These are phyloP conservation scores for Trypanosoma conorhini DNA, from an alignment of 208 protist genomes.

Conservation along the genomic window DNA sequence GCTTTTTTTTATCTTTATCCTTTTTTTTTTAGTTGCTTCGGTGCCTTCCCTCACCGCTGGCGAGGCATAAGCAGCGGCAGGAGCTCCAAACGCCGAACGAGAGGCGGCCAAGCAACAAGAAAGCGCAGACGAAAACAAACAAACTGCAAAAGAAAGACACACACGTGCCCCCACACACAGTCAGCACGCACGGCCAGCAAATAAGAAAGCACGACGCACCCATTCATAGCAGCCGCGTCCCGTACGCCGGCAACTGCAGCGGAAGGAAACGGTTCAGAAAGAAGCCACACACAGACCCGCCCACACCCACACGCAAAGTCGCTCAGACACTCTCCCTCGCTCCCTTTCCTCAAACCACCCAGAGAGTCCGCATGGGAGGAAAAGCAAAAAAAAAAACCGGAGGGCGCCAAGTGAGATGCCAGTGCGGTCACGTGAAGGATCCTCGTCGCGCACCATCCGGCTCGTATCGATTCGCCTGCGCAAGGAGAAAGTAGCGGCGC, in stretches of 20 bases:
- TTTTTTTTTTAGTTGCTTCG: no score
- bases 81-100: no score
- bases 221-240: no score
- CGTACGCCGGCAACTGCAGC: no score
- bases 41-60: background rate
- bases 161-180: no score
- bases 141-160: background rate
- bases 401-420: constrained; percentile 1
- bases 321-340: no score
- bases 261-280: no score
- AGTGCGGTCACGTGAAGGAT: constrained; percentile 33
- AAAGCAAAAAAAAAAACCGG: constrained; percentile 15
- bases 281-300: background rate
- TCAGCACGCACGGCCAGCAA: background rate
- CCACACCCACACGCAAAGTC: no score
- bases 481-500: constrained; percentile 60
- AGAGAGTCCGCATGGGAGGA: background rate
- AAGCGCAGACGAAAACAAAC: constrained; percentile 4
- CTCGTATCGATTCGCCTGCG: constrained; percentile 49
- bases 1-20: no score
- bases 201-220: no score
- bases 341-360: no score
- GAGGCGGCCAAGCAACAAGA: no score
- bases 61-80: background rate
- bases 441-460: constrained; percentile 38